These are phyloP conservation scores for Glutinoglossum americanum DNA, from an alignment of 495 filamentous ascomycete genomes.

Conservation along the genomic window DNA sequence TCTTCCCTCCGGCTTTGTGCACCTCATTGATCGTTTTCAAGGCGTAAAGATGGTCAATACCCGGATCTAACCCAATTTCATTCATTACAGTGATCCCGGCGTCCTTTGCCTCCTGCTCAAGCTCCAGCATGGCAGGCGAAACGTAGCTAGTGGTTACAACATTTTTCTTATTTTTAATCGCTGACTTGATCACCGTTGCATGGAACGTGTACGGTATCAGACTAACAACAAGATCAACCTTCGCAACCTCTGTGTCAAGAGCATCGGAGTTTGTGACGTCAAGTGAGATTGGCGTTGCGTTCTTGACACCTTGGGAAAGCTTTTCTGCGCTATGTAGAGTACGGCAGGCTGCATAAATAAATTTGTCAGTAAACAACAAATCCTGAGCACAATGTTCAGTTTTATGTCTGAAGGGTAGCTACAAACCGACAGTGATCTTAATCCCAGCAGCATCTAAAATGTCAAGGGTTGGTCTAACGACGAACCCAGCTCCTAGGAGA, in stretches of 20 bases:
- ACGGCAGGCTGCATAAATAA: conserved; percentile 74
- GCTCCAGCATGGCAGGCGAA: conserved; percentile 75
- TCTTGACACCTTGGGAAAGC: conserved; percentile 47
- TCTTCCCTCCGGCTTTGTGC: conserved; percentile 64
- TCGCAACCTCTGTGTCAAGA: conserved; percentile 55
- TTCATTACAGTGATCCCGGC: conserved; percentile 97
- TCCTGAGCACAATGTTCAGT: no score
- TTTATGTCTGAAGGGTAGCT: no score
- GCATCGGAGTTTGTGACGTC: conserved; percentile 55
- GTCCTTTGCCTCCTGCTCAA: conserved; percentile 63
- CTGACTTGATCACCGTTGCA: conserved; percentile 76
- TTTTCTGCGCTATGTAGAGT: conserved; percentile 56
- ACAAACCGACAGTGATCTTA: no score
- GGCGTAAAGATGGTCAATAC: conserved; percentile 67
- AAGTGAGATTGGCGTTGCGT: conserved; percentile 53
- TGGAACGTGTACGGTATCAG: conserved; percentile 92
- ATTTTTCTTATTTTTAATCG: conserved; percentile 80
- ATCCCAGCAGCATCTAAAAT: no score
- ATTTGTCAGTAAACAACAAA: no score
- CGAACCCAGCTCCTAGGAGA: no score
- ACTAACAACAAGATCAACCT: conserved; percentile 59
- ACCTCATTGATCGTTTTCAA: conserved; percentile 74
- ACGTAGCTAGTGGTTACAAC: conserved; percentile 95
- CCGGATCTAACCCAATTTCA: conserved; percentile 55
- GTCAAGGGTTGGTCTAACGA: no score